Conservation (phyloP, 768 basidiomycete genomes). For the Crucibulum laeve region DNA sequence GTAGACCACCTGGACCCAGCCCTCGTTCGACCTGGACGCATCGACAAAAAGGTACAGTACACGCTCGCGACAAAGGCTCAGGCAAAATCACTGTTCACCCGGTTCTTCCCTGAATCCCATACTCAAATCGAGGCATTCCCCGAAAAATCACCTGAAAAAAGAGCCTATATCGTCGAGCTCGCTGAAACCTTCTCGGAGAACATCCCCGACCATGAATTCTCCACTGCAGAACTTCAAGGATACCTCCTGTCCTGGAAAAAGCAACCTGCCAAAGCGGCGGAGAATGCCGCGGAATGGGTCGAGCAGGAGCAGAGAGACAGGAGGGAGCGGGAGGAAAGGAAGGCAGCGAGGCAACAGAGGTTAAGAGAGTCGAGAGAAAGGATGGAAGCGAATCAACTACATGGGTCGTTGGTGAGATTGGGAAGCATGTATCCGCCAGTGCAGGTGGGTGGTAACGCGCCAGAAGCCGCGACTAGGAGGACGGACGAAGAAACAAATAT, state of each 20-base stretch:
- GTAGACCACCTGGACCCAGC: slow-evolving; percentile 53
- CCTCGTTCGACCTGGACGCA: slow-evolving; percentile 50
- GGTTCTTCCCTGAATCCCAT: slow-evolving; percentile 41
- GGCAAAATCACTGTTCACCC: slow-evolving; percentile 41
- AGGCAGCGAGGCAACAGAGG: slow-evolving; percentile 24
- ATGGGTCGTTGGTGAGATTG: slow-evolving; percentile 20
- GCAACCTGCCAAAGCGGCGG: slow-evolving; percentile 29
- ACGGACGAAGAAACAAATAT: too few species aligned
- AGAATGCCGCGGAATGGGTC: slow-evolving; percentile 36
- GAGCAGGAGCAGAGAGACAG: slow-evolving; percentile 27
- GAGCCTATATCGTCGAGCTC: slow-evolving; percentile 19
- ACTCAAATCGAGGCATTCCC: background rate
- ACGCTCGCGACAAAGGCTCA: slow-evolving; percentile 42
- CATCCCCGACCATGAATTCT: slow-evolving; percentile 46
- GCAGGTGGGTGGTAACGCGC: too few species aligned
- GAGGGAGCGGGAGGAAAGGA: slow-evolving; percentile 24
- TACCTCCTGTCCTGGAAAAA: slow-evolving; percentile 46
- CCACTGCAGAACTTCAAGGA: slow-evolving; percentile 59
- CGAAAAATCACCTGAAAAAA: slow-evolving; percentile 12
- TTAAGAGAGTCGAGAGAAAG: slow-evolving; percentile 18
- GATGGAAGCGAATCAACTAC: slow-evolving; percentile 17
- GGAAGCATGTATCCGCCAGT: too few species aligned
- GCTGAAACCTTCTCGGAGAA: slow-evolving; percentile 33
- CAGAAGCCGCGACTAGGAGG: too few species aligned
- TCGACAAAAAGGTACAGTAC: slow-evolving; percentile 52